Conservation (phyloP, 352 stramenopile species). For the Phytophthora melonis region DNA sequence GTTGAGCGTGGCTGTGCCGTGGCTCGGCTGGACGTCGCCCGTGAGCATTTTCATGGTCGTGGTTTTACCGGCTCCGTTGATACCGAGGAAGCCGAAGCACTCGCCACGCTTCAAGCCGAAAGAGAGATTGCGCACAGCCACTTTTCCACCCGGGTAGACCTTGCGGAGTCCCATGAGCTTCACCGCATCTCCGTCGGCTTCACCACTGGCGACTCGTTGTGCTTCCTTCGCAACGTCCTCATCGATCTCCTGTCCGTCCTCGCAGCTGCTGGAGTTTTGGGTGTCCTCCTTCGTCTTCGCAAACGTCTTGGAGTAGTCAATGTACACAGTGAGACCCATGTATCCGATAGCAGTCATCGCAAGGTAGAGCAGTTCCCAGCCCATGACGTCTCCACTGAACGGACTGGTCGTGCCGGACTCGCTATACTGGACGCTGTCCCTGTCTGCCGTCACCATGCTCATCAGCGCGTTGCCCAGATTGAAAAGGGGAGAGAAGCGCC, state of each 20-base stretch:
- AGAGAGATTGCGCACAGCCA: constrained; percentile 73
- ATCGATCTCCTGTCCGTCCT: constrained; percentile 53
- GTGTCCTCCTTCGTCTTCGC: constrained; percentile 54
- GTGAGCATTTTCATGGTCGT: constrained; percentile 96
- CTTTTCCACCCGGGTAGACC: constrained; percentile 82
- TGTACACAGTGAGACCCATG: constrained; percentile 45
- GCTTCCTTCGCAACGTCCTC: constrained; percentile 53
- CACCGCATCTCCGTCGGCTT: constrained; percentile 44
- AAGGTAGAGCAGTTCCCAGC: constrained; percentile 60
- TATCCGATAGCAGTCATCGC: constrained; percentile 49
- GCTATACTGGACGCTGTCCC: constrained; percentile 21
- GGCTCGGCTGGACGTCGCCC: constrained; percentile 70
- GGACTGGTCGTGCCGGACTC: constrained; percentile 25
- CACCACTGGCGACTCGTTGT: constrained; percentile 40
- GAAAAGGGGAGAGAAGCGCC: constrained; percentile 66
- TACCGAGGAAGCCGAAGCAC: constrained; percentile 94
- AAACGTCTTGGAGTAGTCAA: constrained; percentile 71
- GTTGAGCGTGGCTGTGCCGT: constrained; percentile 49
- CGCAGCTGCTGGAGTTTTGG: constrained; percentile 42
- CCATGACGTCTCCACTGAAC: constrained; percentile 59
- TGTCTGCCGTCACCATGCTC: constrained; percentile 36
- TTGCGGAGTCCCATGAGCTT: constrained; percentile 68
- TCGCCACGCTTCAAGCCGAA: constrained; percentile 88
- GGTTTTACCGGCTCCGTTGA: constrained; percentile 95
- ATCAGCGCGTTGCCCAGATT: constrained; percentile 48